Conservation (phyloP, 2,329 filamentous ascomycete species). For the Fusarium zealandicum region DNA sequence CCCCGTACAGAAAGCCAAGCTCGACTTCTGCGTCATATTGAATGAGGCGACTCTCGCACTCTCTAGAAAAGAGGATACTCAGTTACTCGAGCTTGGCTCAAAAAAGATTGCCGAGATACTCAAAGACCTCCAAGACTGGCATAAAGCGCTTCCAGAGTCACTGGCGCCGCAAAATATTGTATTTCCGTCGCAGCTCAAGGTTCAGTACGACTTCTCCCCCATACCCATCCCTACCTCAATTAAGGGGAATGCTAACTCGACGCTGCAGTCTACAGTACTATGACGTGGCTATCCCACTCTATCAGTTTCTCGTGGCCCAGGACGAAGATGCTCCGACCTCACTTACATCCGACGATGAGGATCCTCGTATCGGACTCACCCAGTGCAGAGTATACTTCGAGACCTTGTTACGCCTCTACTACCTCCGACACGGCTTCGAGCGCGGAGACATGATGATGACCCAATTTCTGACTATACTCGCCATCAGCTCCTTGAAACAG, state of each 20-base stretch:
- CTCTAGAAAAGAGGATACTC: not conserved
- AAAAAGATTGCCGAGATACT: not conserved
- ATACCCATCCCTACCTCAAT: not conserved
- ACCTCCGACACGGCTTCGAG: constrained; percentile 17
- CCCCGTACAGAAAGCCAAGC: not conserved
- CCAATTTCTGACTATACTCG: constrained; percentile 8
- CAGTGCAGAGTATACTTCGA: constrained; percentile 11
- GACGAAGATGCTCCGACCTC: no score
- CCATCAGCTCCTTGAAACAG: not conserved
- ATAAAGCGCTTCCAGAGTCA: not conserved
- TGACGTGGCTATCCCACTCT: not conserved
- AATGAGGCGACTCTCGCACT: not conserved
- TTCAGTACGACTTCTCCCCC: constrained; percentile 6
- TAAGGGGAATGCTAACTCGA: not conserved
- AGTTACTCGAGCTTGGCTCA: fast-evolving
- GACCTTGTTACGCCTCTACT: constrained; percentile 16
- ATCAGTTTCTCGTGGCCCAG: not conserved
- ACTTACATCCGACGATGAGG: not conserved
- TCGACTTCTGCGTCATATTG: not conserved
- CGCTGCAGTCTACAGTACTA: not conserved
- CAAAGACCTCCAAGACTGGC: not conserved
- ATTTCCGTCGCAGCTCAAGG: constrained; percentile 9
- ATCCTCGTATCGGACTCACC: not conserved
- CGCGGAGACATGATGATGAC: constrained; percentile 14
- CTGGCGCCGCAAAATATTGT: constrained; percentile 1